phyloP scores from a whole-genome alignment of 1,284 basidiomycete genomes.

The Papiliotrema terrestris region DNA sequence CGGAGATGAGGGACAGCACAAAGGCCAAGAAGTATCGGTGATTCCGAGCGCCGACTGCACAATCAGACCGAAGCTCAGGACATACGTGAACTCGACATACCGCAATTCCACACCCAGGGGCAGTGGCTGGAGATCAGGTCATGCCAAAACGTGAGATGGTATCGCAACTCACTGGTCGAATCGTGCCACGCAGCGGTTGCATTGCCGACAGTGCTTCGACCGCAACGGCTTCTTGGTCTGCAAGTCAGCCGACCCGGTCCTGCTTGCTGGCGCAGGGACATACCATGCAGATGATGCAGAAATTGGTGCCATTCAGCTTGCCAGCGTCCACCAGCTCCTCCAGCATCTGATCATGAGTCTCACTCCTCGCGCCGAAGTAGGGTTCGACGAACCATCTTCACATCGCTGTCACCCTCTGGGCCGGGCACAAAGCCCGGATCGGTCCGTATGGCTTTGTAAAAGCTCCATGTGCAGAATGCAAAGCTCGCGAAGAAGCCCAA shows the following conservation, averaged over 20 bases:
- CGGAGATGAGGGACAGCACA: conserved; percentile 75
- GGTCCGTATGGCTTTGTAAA: conserved; percentile 80
- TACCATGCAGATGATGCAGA: conserved; percentile 89
- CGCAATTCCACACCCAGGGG: conserved; percentile 99
- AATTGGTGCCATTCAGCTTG: conserved; percentile 87
- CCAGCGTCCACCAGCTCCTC: conserved; percentile 86
- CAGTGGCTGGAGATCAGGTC: conserved; percentile 64
- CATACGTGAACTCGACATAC: conserved; percentile 53
- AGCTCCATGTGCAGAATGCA: conserved; percentile 76
- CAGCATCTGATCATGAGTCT: conserved; percentile 59
- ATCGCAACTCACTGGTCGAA: conserved; percentile 74
- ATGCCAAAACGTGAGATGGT: background rate
- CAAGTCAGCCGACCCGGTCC: too few species aligned
- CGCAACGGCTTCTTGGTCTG: conserved; percentile 84
- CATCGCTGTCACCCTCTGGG: conserved; percentile 68
- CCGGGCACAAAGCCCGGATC: conserved; percentile 88
- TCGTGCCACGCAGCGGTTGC: conserved; percentile 82
- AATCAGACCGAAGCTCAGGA: background rate
- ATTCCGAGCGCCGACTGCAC: conserved; percentile 82
- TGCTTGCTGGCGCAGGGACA: conserved; percentile 4
- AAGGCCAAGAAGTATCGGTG: conserved; percentile 94
- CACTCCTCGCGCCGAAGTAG: background rate
- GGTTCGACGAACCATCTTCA: conserved; percentile 61
- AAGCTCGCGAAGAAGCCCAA: conserved; percentile 68
- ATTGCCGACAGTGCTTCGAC: conserved; percentile 91